These are phyloP conservation scores for Trichoderma asperellum DNA, from an alignment of 2,329 filamentous ascomycete genomes.

Conservation along the genomic window DNA sequence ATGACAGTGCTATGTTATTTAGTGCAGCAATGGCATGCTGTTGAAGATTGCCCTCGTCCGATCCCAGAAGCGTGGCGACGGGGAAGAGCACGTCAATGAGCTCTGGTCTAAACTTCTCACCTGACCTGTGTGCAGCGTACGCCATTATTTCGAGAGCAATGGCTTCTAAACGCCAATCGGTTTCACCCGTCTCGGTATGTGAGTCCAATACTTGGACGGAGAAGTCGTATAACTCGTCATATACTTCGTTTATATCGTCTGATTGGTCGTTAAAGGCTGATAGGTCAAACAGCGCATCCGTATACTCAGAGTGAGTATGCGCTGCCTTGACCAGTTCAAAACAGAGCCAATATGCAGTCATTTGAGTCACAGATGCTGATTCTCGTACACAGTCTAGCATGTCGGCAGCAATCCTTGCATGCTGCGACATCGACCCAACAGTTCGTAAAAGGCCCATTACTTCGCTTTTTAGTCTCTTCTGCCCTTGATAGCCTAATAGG, in stretches of 20 bases:
- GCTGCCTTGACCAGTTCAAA: slow-evolving; percentile 70
- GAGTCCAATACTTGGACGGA: slow-evolving; percentile 66
- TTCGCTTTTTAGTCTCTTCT: slow-evolving; percentile 62
- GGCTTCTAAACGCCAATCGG: slow-evolving; percentile 75
- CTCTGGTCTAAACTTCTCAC: slow-evolving; percentile 74
- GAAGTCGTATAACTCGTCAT: slow-evolving; percentile 70
- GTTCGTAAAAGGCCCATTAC: slow-evolving; percentile 61
- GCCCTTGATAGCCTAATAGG: slow-evolving; percentile 66
- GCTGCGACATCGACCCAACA: slow-evolving; percentile 61
- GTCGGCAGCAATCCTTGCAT: slow-evolving; percentile 63
- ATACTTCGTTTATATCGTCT: slow-evolving; percentile 52
- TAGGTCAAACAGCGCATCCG: slow-evolving; percentile 69
- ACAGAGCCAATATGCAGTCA: slow-evolving; percentile 80
- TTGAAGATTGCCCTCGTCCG: slow-evolving; percentile 67
- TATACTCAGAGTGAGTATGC: slow-evolving; percentile 53
- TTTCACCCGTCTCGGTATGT: slow-evolving; percentile 51
- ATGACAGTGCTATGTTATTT: slow-evolving; percentile 76
- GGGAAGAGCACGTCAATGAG: slow-evolving; percentile 92
- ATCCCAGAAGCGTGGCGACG: slow-evolving; percentile 84
- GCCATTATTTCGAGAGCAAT: slow-evolving; percentile 81
- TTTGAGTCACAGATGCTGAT: slow-evolving; percentile 59
- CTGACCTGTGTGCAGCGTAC: slow-evolving; percentile 70
- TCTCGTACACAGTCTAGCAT: slow-evolving; percentile 67
- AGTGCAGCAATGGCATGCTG: slow-evolving; percentile 82
- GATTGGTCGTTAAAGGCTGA: slow-evolving; percentile 45